These are phyloP conservation scores for Tylopilus plumbeoviolaceoides DNA, from an alignment of 768 basidiomycete species.

Conservation along the genomic window DNA sequence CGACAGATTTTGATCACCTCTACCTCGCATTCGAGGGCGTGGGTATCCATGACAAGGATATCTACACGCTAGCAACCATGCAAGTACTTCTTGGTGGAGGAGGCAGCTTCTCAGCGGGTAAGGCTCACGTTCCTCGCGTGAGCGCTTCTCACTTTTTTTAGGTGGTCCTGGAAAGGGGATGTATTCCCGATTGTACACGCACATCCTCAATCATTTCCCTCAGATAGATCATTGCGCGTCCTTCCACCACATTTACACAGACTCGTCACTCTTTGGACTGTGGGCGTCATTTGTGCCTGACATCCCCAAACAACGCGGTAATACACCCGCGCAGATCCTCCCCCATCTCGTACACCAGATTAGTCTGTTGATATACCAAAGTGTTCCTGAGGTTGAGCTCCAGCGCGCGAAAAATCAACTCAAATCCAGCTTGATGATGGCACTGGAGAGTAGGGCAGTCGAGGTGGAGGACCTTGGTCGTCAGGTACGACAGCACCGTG, in stretches of 20 bases:
- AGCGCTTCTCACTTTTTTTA: conserved; percentile 18
- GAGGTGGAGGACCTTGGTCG: conserved; percentile 90
- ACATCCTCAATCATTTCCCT: conserved; percentile 91
- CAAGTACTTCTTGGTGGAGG: conserved; percentile 95
- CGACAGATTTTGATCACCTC: conserved; percentile 83
- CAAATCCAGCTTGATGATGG: conserved; percentile 91
- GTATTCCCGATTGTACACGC: conserved; percentile 96
- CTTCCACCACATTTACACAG: conserved; percentile 97
- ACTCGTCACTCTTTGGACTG: conserved; percentile 90
- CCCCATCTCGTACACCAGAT: conserved; percentile 87
- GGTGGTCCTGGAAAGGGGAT: conserved; percentile 99
- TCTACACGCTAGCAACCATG: conserved; percentile 90
- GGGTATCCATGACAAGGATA: conserved; percentile 86
- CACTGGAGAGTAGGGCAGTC: conserved; percentile 79
- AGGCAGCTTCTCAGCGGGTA: conserved; percentile 91
- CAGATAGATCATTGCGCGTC: conserved; percentile 93
- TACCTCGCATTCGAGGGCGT: conserved; percentile 92
- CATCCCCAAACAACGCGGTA: conserved; percentile 50
- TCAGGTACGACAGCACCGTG: conserved; percentile 48
- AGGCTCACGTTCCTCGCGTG: conserved; percentile 7
- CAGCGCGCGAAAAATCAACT: conserved; percentile 92
- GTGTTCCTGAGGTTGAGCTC: conserved; percentile 66
- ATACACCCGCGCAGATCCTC: conserved; percentile 66
- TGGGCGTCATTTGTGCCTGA: conserved; percentile 80
- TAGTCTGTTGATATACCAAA: conserved; percentile 70